These are phyloP conservation scores for Linum usitatissimum DNA, from an alignment of 345 rosid species.

Conservation along the genomic window DNA sequence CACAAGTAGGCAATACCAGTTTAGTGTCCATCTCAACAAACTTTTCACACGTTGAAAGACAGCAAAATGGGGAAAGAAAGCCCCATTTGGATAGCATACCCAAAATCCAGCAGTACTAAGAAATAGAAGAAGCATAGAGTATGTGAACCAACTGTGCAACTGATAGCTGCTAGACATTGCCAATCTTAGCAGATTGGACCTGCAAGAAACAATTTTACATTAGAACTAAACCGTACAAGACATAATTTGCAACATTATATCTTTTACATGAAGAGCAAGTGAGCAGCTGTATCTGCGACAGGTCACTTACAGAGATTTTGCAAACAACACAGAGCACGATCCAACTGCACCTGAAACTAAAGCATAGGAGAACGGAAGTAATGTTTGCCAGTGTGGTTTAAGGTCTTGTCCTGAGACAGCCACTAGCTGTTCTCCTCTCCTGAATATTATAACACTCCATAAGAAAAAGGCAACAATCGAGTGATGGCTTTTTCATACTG, in stretches of 20 bases:
- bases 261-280: not conserved
- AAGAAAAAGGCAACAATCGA: not conserved
- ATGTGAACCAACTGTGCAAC: conserved; percentile 95
- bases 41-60: not conserved
- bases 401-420: conserved; percentile 61
- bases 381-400: conserved; percentile 69
- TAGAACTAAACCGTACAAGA: conserved; percentile 9
- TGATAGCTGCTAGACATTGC: conserved; percentile 83
- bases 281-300: not conserved
- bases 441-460: conserved; percentile 21
- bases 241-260: conserved; percentile 1
- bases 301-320: conserved; percentile 88
- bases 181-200: conserved; percentile 87
- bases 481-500: not conserved
- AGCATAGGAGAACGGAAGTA: conserved; percentile 95
- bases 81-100: conserved; percentile 32
- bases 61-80: not conserved
- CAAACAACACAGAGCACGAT: conserved; percentile 93
- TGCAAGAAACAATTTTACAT: conserved; percentile 26
- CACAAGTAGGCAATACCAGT: conserved; percentile 13
- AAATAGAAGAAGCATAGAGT: conserved; percentile 91
- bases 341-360: conserved; percentile 96
- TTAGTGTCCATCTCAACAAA: not conserved
- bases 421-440: conserved; percentile 80
- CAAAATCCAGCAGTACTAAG: conserved; percentile 98